phyloP scores from a whole-genome alignment of 2,329 filamentous ascomycete species.

The Curvularia verruculosa region DNA sequence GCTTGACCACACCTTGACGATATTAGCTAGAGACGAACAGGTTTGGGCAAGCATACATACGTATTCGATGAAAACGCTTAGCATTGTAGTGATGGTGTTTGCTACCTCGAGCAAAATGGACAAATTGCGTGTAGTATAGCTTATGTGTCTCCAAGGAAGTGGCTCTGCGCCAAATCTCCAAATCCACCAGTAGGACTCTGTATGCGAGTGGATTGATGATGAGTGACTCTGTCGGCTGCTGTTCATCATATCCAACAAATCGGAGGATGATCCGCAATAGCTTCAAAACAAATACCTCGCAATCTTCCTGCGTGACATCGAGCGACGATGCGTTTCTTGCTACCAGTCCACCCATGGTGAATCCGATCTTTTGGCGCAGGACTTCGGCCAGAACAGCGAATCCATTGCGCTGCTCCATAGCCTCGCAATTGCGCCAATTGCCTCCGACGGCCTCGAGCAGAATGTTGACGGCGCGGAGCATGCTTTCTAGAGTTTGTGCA shows the following conservation, averaged over 20 bases:
- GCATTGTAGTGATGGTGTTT: constrained; percentile 93
- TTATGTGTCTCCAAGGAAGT: constrained; percentile 78
- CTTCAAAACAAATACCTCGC: constrained; percentile 60
- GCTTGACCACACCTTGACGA: constrained; percentile 78
- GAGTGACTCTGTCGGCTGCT: constrained; percentile 82
- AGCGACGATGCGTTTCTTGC: constrained; percentile 54
- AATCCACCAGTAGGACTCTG: constrained; percentile 86
- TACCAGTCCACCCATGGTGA: constrained; percentile 52
- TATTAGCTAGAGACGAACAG: constrained; percentile 25
- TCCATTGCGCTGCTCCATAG: constrained; percentile 94
- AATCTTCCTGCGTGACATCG: constrained; percentile 48
- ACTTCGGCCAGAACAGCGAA: constrained; percentile 87
- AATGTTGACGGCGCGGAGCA: constrained; percentile 79
- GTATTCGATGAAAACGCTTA: constrained; percentile 84
- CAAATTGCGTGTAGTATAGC: constrained; percentile 91
- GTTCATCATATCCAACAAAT: constrained; percentile 87
- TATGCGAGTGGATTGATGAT: constrained; percentile 97
- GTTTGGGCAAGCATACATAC: constrained; percentile 61
- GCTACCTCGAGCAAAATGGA: constrained; percentile 85
- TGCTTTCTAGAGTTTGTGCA: constrained; percentile 71
- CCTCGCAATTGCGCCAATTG: constrained; percentile 97
- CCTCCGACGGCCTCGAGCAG: constrained; percentile 84
- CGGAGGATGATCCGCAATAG: constrained; percentile 78
- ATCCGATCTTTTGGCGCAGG: constrained; percentile 79
- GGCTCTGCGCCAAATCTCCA: constrained; percentile 84